Base-by-base conservation (phyloP, 441 rosid species). In the Viola pubescens region DNA sequence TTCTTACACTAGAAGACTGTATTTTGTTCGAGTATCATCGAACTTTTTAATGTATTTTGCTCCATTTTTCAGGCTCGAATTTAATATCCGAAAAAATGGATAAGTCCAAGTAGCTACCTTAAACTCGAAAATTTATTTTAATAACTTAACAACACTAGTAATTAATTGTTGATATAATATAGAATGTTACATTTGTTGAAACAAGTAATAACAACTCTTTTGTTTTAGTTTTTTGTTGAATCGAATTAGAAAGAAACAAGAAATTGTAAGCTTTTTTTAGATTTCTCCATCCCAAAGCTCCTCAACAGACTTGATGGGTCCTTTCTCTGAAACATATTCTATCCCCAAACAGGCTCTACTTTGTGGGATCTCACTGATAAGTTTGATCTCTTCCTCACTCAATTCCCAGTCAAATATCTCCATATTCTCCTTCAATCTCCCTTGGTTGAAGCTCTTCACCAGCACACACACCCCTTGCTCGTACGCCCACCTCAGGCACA, bases 281-380 rank as follows among this genome's bases (percentile, higher is more conserved):
- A 62, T 46, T 12, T 54, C 60, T 47, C 47, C 67, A 16, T 63
- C 60, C 67, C 60, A 63, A 40, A 63, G 54, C 26, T 63, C 60
- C 46, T 63, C 55, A 7, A 55, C 53, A 4, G 60, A 46, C 55
- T 48, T 63, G 54, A 13, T 54, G 55, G 67, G 48, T 11, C 67
- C 67, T 5, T 55, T 26, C 6, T 54, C 55, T 13, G 60, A 63
- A 4, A 55, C 40, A 51, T 46, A 63, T 1, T 46, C 39, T 63
- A 54, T 54, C 10, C 67, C 60, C 2, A 8, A 46, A 19, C 5
- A 58, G 10, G 60, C 67, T 34, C 42, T 63, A 9, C 45, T 44
- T 43, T 55, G 60, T 9, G 60, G 60, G 19, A 51, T 51, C 7
- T 9, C 9, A 2, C 4, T 9, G 9, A 51, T 51, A 10, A 14